Conservation (phyloP, 345 rosid genomes). For the Lumnitzera littorea region DNA sequence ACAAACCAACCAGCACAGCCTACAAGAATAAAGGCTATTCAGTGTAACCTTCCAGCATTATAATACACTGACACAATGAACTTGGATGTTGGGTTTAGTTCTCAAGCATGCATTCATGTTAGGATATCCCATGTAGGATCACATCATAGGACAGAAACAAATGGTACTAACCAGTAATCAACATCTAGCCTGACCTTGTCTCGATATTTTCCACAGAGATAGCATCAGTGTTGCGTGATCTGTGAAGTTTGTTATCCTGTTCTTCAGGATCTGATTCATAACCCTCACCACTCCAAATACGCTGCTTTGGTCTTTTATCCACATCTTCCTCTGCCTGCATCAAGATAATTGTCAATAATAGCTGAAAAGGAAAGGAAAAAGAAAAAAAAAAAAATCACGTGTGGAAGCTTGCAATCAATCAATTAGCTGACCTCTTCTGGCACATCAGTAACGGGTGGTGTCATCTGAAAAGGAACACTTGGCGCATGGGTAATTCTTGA, state of each 20-base stretch:
- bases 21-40: no score
- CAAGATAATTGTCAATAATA: constrained; percentile 8
- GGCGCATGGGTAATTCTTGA: constrained; percentile 55
- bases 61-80: no score
- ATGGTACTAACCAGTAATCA: no score
- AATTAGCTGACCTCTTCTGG: constrained; percentile 52
- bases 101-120: not conserved
- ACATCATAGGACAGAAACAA: not conserved
- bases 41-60: no score
- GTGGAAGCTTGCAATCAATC: constrained; percentile 4
- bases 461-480: constrained; percentile 53
- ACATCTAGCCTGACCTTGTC: constrained; percentile 26
- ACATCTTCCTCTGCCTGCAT: constrained; percentile 54
- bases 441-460: constrained; percentile 38
- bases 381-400: not conserved
- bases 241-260: constrained; percentile 41
- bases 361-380: constrained; percentile 3
- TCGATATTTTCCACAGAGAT: constrained; percentile 31
- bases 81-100: no score
- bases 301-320: constrained; percentile 64
- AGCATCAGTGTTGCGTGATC: constrained; percentile 26
- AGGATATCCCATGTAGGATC: not conserved
- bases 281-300: constrained; percentile 77
- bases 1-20: no score
- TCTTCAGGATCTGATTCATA: constrained; percentile 78